phyloP scores from a whole-genome alignment of 257 asterid species.

The Solanum tarijense region DNA sequence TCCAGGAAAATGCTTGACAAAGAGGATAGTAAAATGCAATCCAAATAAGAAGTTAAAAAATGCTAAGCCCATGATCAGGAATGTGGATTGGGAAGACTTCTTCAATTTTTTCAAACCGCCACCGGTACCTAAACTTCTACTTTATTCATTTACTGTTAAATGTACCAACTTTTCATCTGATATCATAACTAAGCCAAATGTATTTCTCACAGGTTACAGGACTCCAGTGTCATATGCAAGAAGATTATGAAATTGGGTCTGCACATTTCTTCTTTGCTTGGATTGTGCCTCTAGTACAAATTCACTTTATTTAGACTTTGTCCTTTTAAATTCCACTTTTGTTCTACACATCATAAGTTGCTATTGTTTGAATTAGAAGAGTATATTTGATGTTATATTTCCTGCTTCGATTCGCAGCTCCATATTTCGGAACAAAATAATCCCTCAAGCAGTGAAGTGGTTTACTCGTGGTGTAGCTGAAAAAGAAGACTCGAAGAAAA shows the following conservation, averaged over 20 bases:
- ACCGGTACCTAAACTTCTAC: not conserved
- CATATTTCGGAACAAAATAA: constrained; percentile 55
- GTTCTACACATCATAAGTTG: not conserved
- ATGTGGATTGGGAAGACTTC: constrained; percentile 66
- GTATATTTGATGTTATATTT: not conserved
- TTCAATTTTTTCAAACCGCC: constrained; percentile 75
- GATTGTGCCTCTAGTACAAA: not conserved
- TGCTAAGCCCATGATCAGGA: constrained; percentile 45
- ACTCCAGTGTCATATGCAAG: constrained; percentile 58
- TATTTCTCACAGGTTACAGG: constrained; percentile 56
- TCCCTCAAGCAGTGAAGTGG: constrained; percentile 83
- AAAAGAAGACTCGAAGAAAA: constrained; percentile 24
- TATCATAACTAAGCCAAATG: not conserved
- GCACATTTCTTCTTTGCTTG: constrained; percentile 7
- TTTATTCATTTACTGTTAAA: not conserved
- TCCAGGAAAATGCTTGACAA: constrained; percentile 69
- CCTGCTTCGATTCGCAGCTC: constrained; percentile 26
- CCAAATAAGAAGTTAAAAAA: constrained; percentile 49
- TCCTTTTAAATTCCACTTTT: not conserved
- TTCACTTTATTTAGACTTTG: not conserved
- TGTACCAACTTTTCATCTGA: not conserved
- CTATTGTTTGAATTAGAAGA: not conserved
- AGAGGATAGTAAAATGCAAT: constrained; percentile 23
- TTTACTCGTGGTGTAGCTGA: constrained; percentile 74
- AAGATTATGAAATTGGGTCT: constrained; percentile 78